Conservation (phyloP, 2,329 filamentous ascomycete genomes). For the Monilinia polystroma region DNA sequence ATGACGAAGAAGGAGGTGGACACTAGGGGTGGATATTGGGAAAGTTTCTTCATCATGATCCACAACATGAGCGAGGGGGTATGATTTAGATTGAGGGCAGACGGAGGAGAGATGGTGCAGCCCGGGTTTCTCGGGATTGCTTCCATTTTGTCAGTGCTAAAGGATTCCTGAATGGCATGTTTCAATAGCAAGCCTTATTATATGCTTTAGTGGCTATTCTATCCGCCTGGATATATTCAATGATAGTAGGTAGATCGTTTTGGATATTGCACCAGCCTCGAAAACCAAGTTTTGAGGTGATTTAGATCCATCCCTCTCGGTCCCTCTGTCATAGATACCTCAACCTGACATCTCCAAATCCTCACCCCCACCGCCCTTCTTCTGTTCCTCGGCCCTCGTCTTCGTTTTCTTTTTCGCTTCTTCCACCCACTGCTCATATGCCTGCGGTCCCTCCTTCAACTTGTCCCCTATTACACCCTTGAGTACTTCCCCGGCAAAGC, state of each 20-base stretch:
- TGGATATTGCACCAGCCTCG: not conserved
- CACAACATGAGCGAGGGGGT: not conserved
- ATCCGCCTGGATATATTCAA: not conserved
- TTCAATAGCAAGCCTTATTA: not conserved
- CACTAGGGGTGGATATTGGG: not conserved
- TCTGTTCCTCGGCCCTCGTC: conserved; percentile 38
- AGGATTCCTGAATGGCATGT: not conserved
- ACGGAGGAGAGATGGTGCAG: no score
- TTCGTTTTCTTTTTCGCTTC: conserved; percentile 61
- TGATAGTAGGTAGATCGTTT: not conserved
- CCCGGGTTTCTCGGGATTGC: not conserved
- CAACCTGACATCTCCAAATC: conserved; percentile 40
- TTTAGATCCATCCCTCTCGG: not conserved
- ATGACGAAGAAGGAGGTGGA: not conserved
- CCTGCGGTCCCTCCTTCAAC: conserved; percentile 61
- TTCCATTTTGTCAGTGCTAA: not conserved
- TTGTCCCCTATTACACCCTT: conserved; percentile 81
- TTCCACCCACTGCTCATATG: conserved; percentile 71
- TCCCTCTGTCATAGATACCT: not conserved
- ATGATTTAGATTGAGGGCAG: not conserved
- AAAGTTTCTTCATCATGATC: not conserved
- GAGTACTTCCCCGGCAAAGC: conserved; percentile 85
- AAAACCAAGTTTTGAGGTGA: not conserved
- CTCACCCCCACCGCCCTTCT: conserved; percentile 32
- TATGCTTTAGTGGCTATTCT: not conserved